Evolutionary conservation across 306 rosid genomes (phyloP), one percentile per base, ranked within the genome.

Genomic region (Delonix regia): DNA sequence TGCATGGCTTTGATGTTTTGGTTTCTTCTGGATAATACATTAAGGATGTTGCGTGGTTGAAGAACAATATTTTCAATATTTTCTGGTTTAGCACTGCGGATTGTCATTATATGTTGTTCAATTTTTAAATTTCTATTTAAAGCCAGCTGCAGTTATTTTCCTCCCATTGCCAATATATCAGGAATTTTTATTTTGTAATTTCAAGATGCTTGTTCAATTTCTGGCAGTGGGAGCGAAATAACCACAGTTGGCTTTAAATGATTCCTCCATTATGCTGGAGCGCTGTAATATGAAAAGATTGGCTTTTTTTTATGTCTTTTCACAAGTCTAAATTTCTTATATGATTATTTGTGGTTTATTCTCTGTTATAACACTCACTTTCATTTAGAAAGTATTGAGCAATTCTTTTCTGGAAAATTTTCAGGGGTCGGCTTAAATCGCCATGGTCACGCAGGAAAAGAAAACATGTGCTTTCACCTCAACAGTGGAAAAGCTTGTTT

Each of bases 401-500:
- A 22, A 51, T 71, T 65, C 53, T 5, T 47, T 56, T 78, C 30
- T 70, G 73, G 51, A 62, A 38, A 75, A 52, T 65, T 90, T 83
- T 74, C 94, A 96, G 99, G 80, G 92, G 87, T 27, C 94, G 94
- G 60, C 99, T 90, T 82, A 96, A 96, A 88, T 96, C 99, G 71
- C 98, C 99, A 6, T 96, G 99, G 99, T 96, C 99, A 21, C 96
- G 97, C 48, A 84, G 92, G 87, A 96, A 90, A 87, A 96, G 97
- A 79, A 96, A 96, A 83, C 94, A 77, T 22, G 94, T 85, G 30
- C 98, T 93, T 85, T 82, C 91, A 79, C 87, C 92, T 85, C 91
- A 78, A 57, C 96, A 86, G 78, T 96, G 99, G 99, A 86, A 80
- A 75, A 82, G 78, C 59, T 85, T 93, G 82, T 93, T 91, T 78